phyloP scores from a whole-genome alignment of 2,329 filamentous ascomycete species.

The Dothideomycetes sp. region DNA sequence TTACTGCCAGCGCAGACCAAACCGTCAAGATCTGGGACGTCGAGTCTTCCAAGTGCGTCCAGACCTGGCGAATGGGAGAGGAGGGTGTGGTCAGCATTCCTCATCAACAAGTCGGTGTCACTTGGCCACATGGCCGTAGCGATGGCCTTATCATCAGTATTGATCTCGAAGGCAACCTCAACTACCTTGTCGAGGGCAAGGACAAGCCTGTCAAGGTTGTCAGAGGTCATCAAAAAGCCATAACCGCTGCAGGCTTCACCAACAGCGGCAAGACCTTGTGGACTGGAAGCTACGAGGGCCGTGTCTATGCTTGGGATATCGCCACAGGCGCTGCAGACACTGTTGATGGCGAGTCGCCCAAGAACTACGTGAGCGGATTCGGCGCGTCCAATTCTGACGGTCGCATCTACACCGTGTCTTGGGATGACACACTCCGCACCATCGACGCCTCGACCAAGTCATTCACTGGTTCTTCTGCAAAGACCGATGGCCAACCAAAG shows the following conservation, averaged over 20 bases:
- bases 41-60: constrained; percentile 62
- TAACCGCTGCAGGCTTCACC: constrained; percentile 62
- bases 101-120: constrained; percentile 89
- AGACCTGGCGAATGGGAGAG: constrained; percentile 76
- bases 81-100: constrained; percentile 60
- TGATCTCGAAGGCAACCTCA: constrained; percentile 78
- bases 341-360: constrained; percentile 71
- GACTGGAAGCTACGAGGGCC: constrained; percentile 88
- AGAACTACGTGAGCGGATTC: constrained; percentile 76
- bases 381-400: constrained; percentile 38
- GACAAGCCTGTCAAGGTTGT: constrained; percentile 59
- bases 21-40: constrained; percentile 92
- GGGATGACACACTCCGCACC: constrained; percentile 83
- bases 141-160: constrained; percentile 87
- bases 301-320: constrained; percentile 75
- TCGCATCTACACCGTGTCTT: constrained; percentile 73
- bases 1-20: constrained; percentile 86
- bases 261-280: constrained; percentile 54
- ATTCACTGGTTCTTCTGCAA: constrained; percentile 58
- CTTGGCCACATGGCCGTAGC: constrained; percentile 70
- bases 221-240: constrained; percentile 81
- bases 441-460: constrained; percentile 64
- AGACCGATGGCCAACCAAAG: constrained; percentile 71
- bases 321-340: constrained; percentile 55
- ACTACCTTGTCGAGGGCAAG: constrained; percentile 71